These are phyloP conservation scores for Aspergillus uvarum DNA, from an alignment of 2,329 filamentous ascomycete species.

Conservation along the genomic window DNA sequence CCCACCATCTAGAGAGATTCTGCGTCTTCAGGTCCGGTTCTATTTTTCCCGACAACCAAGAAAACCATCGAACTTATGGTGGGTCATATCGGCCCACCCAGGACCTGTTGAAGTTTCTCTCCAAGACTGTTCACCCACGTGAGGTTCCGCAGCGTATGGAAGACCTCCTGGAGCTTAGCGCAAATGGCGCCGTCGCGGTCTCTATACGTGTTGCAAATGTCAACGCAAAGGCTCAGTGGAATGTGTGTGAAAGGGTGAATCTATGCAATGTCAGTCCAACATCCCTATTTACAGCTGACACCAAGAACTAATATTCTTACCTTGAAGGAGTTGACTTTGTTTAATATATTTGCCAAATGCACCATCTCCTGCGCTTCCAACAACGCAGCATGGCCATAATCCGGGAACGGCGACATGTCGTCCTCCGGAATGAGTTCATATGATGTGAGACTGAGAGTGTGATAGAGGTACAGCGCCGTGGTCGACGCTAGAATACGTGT, in stretches of 20 bases:
- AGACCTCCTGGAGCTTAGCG: background rate
- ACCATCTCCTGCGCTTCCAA: slow-evolving; percentile 19
- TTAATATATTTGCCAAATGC: slow-evolving; percentile 9
- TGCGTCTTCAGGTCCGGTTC: no score
- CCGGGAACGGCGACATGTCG: background rate
- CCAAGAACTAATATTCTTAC: background rate
- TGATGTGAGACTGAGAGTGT: background rate
- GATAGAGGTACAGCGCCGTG: background rate
- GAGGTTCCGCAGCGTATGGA: background rate
- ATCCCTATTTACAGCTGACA: no score
- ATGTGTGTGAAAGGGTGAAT: slow-evolving; percentile 8
- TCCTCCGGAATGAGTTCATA: background rate
- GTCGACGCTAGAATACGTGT: background rate
- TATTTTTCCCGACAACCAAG: no score
- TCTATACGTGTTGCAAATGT: background rate
- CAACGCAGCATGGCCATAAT: slow-evolving; percentile 3
- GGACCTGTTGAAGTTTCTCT: no score
- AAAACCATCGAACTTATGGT: no score
- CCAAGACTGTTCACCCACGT: background rate
- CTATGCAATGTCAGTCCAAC: background rate
- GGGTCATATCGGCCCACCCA: no score
- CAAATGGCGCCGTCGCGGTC: background rate
- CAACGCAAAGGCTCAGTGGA: slow-evolving; percentile 2
- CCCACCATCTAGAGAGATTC: no score
- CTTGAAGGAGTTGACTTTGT: slow-evolving; percentile 14